phyloP scores from a whole-genome alignment of 371 early-diverging fungal species.

The Basidiobolus heterosporus region DNA sequence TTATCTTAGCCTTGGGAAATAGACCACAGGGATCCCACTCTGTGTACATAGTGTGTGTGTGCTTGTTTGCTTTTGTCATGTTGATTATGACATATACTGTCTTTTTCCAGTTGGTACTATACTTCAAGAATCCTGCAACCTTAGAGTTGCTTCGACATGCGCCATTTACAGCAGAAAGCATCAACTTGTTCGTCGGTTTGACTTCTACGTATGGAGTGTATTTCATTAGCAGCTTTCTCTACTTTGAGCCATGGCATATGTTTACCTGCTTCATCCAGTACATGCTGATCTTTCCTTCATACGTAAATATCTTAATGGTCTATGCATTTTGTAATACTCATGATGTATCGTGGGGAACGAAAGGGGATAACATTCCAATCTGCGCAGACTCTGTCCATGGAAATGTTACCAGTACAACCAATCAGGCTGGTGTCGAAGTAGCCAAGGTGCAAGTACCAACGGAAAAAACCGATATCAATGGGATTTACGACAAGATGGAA shows the following conservation, averaged over 20 bases:
- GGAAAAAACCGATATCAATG: conserved; percentile 24
- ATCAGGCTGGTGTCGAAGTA: conserved; percentile 15
- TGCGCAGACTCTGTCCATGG: conserved; percentile 12
- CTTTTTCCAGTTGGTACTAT: conserved; percentile 9
- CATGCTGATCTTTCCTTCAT: conserved; percentile 59
- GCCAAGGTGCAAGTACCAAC: conserved; percentile 17
- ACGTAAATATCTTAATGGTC: conserved; percentile 75
- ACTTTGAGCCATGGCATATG: conserved; percentile 91
- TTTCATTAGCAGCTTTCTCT: conserved; percentile 47
- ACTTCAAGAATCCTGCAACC: neutral
- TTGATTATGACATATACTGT: conserved; percentile 48
- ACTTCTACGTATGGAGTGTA: conserved; percentile 73
- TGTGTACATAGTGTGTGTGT: conserved; percentile 39
- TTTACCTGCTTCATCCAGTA: conserved; percentile 76
- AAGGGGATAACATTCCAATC: conserved; percentile 45
- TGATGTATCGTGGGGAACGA: conserved; percentile 91
- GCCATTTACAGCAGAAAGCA: conserved; percentile 2
- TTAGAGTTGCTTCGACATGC: neutral
- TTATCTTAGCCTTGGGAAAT: conserved; percentile 64
- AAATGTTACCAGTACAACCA: conserved; percentile 7
- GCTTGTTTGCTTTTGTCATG: conserved; percentile 61
- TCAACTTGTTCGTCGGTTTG: conserved; percentile 68
- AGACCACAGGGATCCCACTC: conserved; percentile 52
- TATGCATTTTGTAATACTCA: conserved; percentile 87
- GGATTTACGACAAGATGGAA: conserved; percentile 46